A percentile compares a stretch with the other conserved stretches of the same genome.
Evolutionary conservation across 2,329 filamentous ascomycete genomes (phyloP).

Genomic region (Fusarium subtropicale): DNA sequence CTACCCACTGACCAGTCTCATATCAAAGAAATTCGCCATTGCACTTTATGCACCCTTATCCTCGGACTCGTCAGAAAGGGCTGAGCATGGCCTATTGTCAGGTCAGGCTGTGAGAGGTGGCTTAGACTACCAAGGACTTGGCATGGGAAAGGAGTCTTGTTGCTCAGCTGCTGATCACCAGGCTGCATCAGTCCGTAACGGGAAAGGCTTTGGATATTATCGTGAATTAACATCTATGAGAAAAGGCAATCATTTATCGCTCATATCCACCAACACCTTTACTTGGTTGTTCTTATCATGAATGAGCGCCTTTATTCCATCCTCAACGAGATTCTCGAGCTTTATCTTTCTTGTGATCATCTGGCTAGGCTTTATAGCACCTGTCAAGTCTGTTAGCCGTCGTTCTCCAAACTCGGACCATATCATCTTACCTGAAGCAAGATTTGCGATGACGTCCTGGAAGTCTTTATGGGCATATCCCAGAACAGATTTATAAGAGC

Average conservation of each 20-base stretch:
- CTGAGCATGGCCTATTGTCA: not conserved
- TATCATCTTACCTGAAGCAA: slow-evolving; percentile 26
- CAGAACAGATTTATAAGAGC: slow-evolving; percentile 43
- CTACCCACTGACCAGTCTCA: no score
- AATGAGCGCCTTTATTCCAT: slow-evolving; percentile 68
- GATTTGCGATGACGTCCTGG: slow-evolving; percentile 63
- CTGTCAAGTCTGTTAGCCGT: slow-evolving; percentile 47
- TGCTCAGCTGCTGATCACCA: not conserved
- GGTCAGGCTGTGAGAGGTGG: not conserved
- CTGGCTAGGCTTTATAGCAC: slow-evolving; percentile 61
- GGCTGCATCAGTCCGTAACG: not conserved
- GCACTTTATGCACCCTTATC: not conserved
- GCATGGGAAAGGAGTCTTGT: not conserved
- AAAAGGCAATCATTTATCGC: slow-evolving; percentile 23
- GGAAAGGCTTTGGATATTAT: not conserved
- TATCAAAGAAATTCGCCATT: not conserved
- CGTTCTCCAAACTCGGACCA: rapidly evolving
- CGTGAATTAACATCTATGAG: not conserved
- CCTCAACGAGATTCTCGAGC: slow-evolving; percentile 66
- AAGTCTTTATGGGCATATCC: slow-evolving; percentile 59
- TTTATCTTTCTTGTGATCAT: slow-evolving; percentile 72
- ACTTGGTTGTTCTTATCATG: slow-evolving; percentile 71
- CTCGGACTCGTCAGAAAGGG: not conserved
- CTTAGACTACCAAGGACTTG: not conserved
- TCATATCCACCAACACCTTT: slow-evolving; percentile 68